Base-by-base conservation (phyloP, 1,284 basidiomycete species). In the Somion occarium region DNA sequence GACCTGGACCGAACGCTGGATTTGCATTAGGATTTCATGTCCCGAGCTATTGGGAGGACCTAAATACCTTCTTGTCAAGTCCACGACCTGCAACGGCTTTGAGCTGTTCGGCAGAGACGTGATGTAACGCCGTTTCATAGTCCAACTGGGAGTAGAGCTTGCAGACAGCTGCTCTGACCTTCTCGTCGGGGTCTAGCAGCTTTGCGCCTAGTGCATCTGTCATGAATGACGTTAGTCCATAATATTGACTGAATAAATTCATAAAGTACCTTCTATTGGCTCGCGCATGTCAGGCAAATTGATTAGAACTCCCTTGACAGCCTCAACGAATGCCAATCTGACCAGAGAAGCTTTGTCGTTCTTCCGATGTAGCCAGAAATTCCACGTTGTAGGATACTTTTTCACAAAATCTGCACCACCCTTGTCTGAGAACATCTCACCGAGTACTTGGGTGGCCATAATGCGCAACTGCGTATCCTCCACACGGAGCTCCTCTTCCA, bases 121-220 rank as follows among this genome's bases (percentile, higher is more conserved):
- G 84, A 62, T 97, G 93, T 38, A 94, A 65, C 0, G 85, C 87
- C 0, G 88, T 90, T 68, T 98, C 95, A 63, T 94, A 98, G 65
- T 98, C 94, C 24, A 98, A 71, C 51, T 86, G 79, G 1, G 85
- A 83, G 57, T 95, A 90, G 5, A 91, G 70, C 62, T 82, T 86
- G 73, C 93, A 95, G 0, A 86, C 84, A 0, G 92, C 88, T 1
- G 87, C 82, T 27, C 97, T 82, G 23, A 99, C 87, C 60, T 86
- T 91, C 58, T 99, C 97, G 57, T 99, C 97, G 0, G 91, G 84
- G 64, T 99, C 97, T 1, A 80, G 63, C 4, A 94, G 69, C 60
- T 94, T 93, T 12, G 70, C 65, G n/a, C 70, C 64, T 24, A 95
- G 69, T 13, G 80, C 70, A 5, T 81, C 91, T 89, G 60, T 22